Base-by-base conservation (phyloP, 2,329 filamentous ascomycete genomes). In the Bimuria novae-zelandiae region DNA sequence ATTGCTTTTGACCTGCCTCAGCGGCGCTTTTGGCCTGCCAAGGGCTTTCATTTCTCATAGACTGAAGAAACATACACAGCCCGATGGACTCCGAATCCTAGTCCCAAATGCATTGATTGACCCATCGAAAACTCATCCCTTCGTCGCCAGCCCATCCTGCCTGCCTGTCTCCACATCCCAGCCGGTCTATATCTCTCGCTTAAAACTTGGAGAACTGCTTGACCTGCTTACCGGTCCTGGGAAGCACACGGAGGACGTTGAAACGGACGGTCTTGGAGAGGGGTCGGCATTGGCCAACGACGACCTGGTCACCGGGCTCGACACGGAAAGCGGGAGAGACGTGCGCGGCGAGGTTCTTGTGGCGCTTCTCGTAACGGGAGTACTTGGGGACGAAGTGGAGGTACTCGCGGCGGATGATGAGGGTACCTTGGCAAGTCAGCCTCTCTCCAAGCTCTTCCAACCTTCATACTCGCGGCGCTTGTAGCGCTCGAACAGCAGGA, bases 231-330 rank as follows among this genome's bases (percentile, higher is more conserved):
- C 92, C 91, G 74, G 91, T 96, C 83, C 92, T 88, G 82, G 93
- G 93, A 75, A 97, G 89, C 74, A 99, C 94, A 76, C 94, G 92
- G 78, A 99, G 90, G 78, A 97, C 92, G 85, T 99, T 99, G 90
- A 99, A 99, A 78, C 94, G 94, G 90, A 99, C 95, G 79, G 94
- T 99, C 90, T 99, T 99, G 90, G 88, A 92, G 75, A 99, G 86
- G 76, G 94, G 94, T 81, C 94, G 86, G 90, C 94, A 99, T 86
- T 99, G 94, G 83, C 94, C 94, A 80, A 99, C 93, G 73, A 93
- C 96, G 75, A 99, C 95, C 84, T 93, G 89, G 83, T 99, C 94
- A 87, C 94, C 95, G 79, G 97, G 93, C 85, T 96, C 90, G 74
- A 97, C 92, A 96, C 94, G 94, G 92, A 99, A 99, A 80, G 93